Percentiles rank a stretch among this genome's conserved stretches.
Evolutionary conservation across 2,329 filamentous ascomycete species (phyloP).

Genomic region (Paraphaeosphaeria minitans): DNA sequence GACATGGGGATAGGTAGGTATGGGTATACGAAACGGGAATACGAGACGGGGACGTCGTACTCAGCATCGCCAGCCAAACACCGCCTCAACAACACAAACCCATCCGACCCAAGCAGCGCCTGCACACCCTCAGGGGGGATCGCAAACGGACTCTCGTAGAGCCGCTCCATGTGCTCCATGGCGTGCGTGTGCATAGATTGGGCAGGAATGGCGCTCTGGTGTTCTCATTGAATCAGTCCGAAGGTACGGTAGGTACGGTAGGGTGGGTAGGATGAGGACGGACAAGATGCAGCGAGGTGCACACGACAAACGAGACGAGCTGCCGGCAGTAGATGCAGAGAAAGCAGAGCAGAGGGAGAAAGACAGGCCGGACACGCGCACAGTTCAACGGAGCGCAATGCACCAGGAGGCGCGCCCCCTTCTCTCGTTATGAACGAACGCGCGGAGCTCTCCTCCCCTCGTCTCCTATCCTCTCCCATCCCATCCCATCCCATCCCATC

Average conservation of each 20-base stretch:
- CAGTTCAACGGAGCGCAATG: neutral
- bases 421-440: conserved; percentile 5
- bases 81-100: conserved; percentile 51
- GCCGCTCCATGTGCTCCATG: conserved; percentile 16
- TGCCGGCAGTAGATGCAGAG: neutral
- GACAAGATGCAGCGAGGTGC: no score
- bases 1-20: neutral
- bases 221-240: conserved; percentile 7
- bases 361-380: neutral
- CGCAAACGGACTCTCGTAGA: conserved; percentile 48
- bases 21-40: no score
- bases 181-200: conserved; percentile 3
- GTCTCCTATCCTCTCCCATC: no score
- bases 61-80: conserved; percentile 49
- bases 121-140: conserved; percentile 51
- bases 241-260: no score
- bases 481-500: neutral
- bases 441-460: no score
- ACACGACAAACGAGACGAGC: no score
- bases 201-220: neutral
- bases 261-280: neutral
- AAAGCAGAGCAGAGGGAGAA: neutral
- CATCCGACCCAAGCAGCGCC: conserved; percentile 46
- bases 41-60: conserved; percentile 38
- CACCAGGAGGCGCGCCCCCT: conserved; percentile 5